A percentile compares a stretch with the other conserved stretches of the same genome.
Evolutionary conservation across 2,329 filamentous ascomycete species (phyloP).

Genomic region (Akanthomyces dipterigenus): DNA sequence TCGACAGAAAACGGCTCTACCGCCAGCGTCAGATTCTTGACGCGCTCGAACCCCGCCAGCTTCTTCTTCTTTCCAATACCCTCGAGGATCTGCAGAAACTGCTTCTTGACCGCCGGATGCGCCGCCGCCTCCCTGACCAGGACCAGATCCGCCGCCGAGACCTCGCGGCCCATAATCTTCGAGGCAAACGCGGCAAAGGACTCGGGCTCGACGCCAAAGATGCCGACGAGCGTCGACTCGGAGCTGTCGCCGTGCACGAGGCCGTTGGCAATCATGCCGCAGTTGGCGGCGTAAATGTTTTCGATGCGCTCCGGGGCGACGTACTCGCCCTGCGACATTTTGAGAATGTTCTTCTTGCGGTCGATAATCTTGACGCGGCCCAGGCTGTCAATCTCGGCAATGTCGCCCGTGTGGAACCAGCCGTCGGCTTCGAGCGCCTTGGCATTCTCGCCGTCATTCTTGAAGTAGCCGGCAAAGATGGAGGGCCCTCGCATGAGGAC

Average conservation of each 20-base stretch:
- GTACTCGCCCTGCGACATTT: constrained; percentile 96
- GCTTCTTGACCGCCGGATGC: constrained; percentile 65
- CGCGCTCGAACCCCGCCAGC: constrained; percentile 85
- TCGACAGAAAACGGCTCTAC: constrained; percentile 90
- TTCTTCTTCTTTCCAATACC: constrained; percentile 73
- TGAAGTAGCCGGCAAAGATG: constrained; percentile 82
- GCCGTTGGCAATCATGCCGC: constrained; percentile 68
- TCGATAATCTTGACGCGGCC: constrained; percentile 92
- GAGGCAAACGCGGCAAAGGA: constrained; percentile 74
- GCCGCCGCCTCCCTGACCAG: constrained; percentile 60
- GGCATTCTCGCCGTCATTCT: constrained; percentile 78
- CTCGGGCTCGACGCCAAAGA: constrained; percentile 84
- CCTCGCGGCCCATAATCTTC: constrained; percentile 63
- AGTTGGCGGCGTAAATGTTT: constrained; percentile 83
- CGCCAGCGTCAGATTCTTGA: constrained; percentile 66
- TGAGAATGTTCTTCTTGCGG: constrained; percentile 98
- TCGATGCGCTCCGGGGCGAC: constrained; percentile 96
- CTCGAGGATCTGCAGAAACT: constrained; percentile 73
- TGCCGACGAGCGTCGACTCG: constrained; percentile 73
- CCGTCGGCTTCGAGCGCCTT: constrained; percentile 80
- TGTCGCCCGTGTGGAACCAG: constrained; percentile 96
- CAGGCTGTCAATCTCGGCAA: constrained; percentile 74
- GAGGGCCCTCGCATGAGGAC: constrained; percentile 74
- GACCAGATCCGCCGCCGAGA: constrained; percentile 57
- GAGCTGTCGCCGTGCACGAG: constrained; percentile 88